Evolutionary conservation across 768 basidiomycete genomes (phyloP), one percentile per base, ranked within the genome.

Genomic region (Porphyrellus cyaneotinctus): DNA sequence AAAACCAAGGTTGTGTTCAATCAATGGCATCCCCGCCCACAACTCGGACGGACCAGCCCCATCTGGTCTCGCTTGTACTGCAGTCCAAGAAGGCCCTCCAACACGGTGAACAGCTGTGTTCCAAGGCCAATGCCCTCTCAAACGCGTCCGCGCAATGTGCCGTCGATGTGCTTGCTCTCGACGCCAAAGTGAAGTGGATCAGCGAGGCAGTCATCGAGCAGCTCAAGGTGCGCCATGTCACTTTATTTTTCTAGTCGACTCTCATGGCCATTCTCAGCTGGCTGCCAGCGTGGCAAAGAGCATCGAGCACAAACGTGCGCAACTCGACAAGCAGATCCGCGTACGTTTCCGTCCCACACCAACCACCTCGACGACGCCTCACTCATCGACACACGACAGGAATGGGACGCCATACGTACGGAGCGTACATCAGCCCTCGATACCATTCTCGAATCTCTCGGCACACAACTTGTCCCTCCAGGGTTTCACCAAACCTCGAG

Each of bases 51-150:
- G 77, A 79, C 47, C 80, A 81, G 49, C 78, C 85, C 4, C 81
- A 87, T 54, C 80, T 91, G 20, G 79, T 88, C 31, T 82, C 87
- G 22, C 81, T 93, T 11, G 87, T 89, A 12, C 73, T 87, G 1
- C 85, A 88, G 61, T 91, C 90, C 2, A 87, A 91, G 76, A 88
- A 87, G 61, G 90, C 88, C 0, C 78, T 93, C 3, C 83, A 88
- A 56, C 81, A 85, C 35, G 90, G 88, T 1, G 79, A 91, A 71
- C 78, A 84, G 45, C 76, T 92, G 6, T 92, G 91, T 62, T 80
- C 79, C 2, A 76, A 74, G 32, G 87, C 90, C 2, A 82, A 86
- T 60, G 61, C 68, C 1, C 70, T 84, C 20, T 81, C 87, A n/a
- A 80, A 80, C 57, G 71, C 76, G 38, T 88, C 90, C 3, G 80